Percentiles rank a stretch among this genome's conserved stretches.
Conservation (phyloP, 371 early-diverging fungal species). For the Haplosporangium sp. region DNA sequence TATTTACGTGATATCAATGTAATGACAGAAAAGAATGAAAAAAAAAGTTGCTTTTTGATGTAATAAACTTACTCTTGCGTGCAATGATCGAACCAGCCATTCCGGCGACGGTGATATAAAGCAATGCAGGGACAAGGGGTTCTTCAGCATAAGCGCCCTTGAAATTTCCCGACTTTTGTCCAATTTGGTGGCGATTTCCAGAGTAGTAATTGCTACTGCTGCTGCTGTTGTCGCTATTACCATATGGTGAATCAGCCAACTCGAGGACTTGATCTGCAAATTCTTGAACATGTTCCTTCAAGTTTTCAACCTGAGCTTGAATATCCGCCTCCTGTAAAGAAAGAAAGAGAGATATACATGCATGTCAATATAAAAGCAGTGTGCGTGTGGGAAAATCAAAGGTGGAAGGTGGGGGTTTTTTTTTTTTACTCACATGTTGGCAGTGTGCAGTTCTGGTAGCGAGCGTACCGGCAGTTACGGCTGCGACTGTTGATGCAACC, state of each 20-base stretch:
- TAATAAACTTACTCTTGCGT: slow-evolving; percentile 35
- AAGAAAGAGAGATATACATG: neutral
- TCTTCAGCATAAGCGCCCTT: slow-evolving; percentile 40
- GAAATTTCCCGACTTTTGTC: neutral
- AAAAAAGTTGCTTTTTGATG: no score
- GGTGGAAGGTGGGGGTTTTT: no score
- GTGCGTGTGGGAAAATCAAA: no score
- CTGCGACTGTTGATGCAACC: slow-evolving; percentile 19
- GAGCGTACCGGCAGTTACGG: slow-evolving; percentile 8
- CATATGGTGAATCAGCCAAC: slow-evolving; percentile 32
- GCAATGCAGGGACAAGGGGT: slow-evolving; percentile 38
- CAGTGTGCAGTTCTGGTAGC: slow-evolving; percentile 18
- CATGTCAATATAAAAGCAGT: no score
- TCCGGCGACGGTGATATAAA: slow-evolving; percentile 40
- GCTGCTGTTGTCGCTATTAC: neutral
- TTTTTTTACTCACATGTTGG: slow-evolving; percentile 27
- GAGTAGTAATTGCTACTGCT: neutral
- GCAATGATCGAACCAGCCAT: slow-evolving; percentile 41
- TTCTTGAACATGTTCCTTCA: slow-evolving; percentile 48
- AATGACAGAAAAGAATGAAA: neutral
- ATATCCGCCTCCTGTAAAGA: slow-evolving; percentile 18
- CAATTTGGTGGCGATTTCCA: neutral
- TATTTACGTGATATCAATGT: no score
- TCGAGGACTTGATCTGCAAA: slow-evolving; percentile 42
- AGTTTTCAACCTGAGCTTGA: slow-evolving; percentile 27